Base-by-base conservation (phyloP, 768 basidiomycete genomes). In the Suillus plorans region DNA sequence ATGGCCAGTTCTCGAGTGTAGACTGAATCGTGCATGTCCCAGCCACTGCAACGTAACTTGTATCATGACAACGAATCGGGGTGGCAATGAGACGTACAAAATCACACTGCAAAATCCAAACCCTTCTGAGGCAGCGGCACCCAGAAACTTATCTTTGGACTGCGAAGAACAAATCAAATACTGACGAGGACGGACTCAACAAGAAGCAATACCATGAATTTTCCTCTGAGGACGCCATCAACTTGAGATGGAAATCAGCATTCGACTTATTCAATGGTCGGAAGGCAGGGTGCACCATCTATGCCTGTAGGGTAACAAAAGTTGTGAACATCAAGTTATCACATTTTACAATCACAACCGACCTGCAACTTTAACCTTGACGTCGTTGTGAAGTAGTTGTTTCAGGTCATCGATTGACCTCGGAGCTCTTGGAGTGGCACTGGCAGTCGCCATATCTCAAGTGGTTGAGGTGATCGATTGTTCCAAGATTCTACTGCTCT, bases 311-410 rank as follows among this genome's bases (percentile, higher is more conserved):
- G 28, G 61, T 31, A 31, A 31, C 4, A 58, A 52, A 47, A 67
- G 31, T 8, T n/a, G 60, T n/a, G 60, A 52, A 65, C 53, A 47
- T 22, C 22, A 47, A 39, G n/a, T 49, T 49, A 60, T 63, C 42
- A 59, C 0, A 42, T 18, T 12, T 28, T 41, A 22, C 18, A 36
- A 64, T 42, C 37, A 18, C 57, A 31, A 77, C 87, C 66, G 60
- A 94, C 95, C 95, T 61, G 94, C 96, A 37, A 98, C 92, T 79
- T 97, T 97, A 71, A 98, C 87, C 78, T 97, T 97, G 72, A 78
- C 85, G 74, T 96, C 94, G 70, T 82, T 3, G 42, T 69, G 64
- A 60, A 97, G 79, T 16, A 87, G 72, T 5, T 70, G 44, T 64
- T 81, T 76, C 61, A 97, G 81, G 7, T 92, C 87, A 10, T 86